Conservation (phyloP, 306 rosid genomes). For the Hippophae tibetana region DNA sequence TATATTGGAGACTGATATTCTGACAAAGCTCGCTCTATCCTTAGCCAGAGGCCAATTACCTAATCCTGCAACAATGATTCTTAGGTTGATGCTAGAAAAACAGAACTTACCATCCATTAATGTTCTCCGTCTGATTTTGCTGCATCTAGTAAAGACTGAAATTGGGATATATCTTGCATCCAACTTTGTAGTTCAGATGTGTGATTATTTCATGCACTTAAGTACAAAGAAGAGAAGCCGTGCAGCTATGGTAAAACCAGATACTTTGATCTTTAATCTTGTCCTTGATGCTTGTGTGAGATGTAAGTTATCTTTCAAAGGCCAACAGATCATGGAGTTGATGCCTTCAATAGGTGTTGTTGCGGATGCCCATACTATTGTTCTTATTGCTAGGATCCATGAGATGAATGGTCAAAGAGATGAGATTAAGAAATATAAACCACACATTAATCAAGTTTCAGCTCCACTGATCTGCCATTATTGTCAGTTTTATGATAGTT, state of each 20-base stretch:
- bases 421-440: slow-evolving; percentile 53
- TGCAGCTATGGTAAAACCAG: slow-evolving; percentile 35
- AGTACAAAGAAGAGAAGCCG: slow-evolving; percentile 23
- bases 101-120: slow-evolving; percentile 41
- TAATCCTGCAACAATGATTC: slow-evolving; percentile 35
- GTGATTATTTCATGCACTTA: slow-evolving; percentile 33
- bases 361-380: slow-evolving; percentile 68
- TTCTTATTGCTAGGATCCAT: slow-evolving; percentile 47
- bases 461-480: slow-evolving; percentile 41
- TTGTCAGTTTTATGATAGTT: slow-evolving; percentile 60
- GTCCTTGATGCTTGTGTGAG: slow-evolving; percentile 76
- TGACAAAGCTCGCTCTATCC: slow-evolving; percentile 52
- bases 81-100: slow-evolving; percentile 48
- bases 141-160: slow-evolving; percentile 64
- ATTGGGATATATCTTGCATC: slow-evolving; percentile 55
- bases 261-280: slow-evolving; percentile 60
- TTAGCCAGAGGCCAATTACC: slow-evolving; percentile 64
- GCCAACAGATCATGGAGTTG: slow-evolving; percentile 43
- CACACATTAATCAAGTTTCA: slow-evolving; percentile 38
- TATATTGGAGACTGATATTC: slow-evolving; percentile 42
- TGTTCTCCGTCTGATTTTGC: slow-evolving; percentile 40
- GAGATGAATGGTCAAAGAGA: slow-evolving; percentile 74
- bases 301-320: slow-evolving; percentile 57
- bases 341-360: slow-evolving; percentile 43
- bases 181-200: slow-evolving; percentile 51